Percentiles rank a stretch among this genome's conserved stretches.
Evolutionary conservation across 2,329 filamentous ascomycete genomes (phyloP).

Genomic region (Xylaria sp.): DNA sequence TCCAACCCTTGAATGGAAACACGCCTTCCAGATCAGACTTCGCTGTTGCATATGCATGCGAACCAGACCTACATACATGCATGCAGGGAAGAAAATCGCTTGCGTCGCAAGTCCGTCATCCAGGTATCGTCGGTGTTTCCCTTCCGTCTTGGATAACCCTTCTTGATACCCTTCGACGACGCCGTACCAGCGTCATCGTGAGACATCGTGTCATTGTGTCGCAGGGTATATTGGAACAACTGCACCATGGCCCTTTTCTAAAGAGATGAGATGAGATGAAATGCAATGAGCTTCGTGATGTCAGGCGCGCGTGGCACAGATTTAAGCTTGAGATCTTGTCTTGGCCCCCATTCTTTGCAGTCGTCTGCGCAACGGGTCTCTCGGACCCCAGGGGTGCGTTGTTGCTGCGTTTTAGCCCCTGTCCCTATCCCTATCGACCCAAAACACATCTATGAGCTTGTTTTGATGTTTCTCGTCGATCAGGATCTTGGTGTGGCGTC

Average conservation of each 20-base stretch:
- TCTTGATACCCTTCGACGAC: background rate
- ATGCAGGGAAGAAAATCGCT: background rate
- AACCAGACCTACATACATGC: background rate
- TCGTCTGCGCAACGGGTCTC: too few relatives aligned
- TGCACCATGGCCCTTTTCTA: too few relatives aligned
- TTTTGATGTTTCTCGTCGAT: background rate
- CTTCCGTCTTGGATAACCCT: background rate
- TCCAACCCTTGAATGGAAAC: too few relatives aligned
- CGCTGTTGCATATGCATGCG: background rate
- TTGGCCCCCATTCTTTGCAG: too few relatives aligned
- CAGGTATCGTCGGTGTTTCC: background rate
- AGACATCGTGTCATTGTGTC: conserved; percentile 5
- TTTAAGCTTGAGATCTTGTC: too few relatives aligned
- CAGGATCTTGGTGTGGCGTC: background rate
- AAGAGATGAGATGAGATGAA: background rate
- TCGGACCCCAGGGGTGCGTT: too few relatives aligned
- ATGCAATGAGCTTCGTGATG: too few relatives aligned
- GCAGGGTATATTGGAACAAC: background rate
- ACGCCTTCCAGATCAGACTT: background rate
- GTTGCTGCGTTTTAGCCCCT: too few relatives aligned
- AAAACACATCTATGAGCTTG: conserved; percentile 9
- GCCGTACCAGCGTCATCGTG: conserved; percentile 7
- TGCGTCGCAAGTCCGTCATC: background rate
- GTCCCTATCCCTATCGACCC: too few relatives aligned
- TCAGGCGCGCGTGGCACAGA: conserved; percentile 2